Evolutionary conservation across 164 flowering plant species (phyloP).

Genomic region (Piper longum): DNA sequence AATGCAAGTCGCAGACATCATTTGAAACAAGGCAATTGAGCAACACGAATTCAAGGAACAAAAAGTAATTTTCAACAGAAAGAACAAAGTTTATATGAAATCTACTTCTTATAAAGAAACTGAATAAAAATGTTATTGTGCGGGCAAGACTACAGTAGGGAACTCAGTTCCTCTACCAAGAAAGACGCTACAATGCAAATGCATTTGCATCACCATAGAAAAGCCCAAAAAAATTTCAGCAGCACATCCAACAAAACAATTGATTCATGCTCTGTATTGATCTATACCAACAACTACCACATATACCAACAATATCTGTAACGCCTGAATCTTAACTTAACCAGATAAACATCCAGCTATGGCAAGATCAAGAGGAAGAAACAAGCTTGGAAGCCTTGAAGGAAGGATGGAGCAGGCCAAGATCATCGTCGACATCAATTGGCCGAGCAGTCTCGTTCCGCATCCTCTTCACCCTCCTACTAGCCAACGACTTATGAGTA

Average conservation of each 20-base stretch:
- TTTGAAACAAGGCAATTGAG: too few species aligned
- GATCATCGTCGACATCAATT: conserved; percentile 45
- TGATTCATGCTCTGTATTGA: not conserved
- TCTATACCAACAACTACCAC: not conserved
- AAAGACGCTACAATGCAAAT: not conserved
- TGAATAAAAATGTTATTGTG: too few species aligned
- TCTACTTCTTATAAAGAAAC: too few species aligned
- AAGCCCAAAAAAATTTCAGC: not conserved
- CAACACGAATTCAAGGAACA: too few species aligned
- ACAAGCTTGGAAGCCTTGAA: conserved; percentile 57
- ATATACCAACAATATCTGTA: not conserved
- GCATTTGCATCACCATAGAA: not conserved
- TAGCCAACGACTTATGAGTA: conserved; percentile 43
- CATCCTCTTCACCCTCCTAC: conserved; percentile 41
- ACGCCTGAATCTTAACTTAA: not conserved
- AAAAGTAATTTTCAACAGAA: too few species aligned
- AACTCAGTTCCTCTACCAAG: not conserved
- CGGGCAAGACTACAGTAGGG: too few species aligned
- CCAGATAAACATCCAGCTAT: not conserved
- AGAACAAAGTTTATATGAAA: too few species aligned
- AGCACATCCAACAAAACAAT: not conserved
- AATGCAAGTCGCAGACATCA: too few species aligned
- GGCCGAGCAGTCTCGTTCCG: conserved; percentile 53
- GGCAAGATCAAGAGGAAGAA: conserved; percentile 15
- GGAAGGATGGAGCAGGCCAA: conserved; percentile 54